phyloP scores from a whole-genome alignment of 108 stramenopile genomes.

The Mediolabrus comicus region DNA sequence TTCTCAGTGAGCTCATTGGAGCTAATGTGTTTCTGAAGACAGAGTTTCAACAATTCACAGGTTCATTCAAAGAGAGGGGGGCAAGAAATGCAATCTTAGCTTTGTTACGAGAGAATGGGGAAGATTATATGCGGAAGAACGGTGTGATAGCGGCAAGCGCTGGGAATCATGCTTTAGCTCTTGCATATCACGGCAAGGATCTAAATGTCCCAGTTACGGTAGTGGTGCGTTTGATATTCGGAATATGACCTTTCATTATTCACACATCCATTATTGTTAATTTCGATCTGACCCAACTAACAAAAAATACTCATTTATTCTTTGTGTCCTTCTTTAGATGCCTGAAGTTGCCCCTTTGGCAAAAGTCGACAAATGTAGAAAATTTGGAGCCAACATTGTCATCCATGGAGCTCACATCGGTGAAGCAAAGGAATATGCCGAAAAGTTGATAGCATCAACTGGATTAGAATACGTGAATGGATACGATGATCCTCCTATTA shows the following conservation, averaged over 20 bases:
- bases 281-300: no score
- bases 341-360: conserved; percentile 92
- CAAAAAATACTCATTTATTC: no score
- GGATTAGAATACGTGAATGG: conserved; percentile 90
- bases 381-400: conserved; percentile 92
- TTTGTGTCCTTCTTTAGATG: no score
- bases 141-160: conserved; percentile 95
- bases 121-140: conserved; percentile 28
- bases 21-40: conserved; percentile 83
- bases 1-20: conserved; percentile 78
- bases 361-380: conserved; percentile 94
- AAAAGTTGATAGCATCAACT: conserved; percentile 57
- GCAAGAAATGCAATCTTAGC: conserved; percentile 91
- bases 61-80: conserved; percentile 97
- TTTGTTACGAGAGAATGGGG: conserved; percentile 49
- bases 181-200: conserved; percentile 92
- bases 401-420: conserved; percentile 93
- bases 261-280: no score
- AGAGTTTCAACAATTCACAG: conserved; percentile 91
- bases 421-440: conserved; percentile 87
- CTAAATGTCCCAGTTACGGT: conserved; percentile 95
- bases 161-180: conserved; percentile 91
- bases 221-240: no score
- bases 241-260: no score
- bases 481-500: conserved; percentile 96